Conservation (phyloP, 1,284 basidiomycete species). For the Pseudozyma flocculosa region DNA sequence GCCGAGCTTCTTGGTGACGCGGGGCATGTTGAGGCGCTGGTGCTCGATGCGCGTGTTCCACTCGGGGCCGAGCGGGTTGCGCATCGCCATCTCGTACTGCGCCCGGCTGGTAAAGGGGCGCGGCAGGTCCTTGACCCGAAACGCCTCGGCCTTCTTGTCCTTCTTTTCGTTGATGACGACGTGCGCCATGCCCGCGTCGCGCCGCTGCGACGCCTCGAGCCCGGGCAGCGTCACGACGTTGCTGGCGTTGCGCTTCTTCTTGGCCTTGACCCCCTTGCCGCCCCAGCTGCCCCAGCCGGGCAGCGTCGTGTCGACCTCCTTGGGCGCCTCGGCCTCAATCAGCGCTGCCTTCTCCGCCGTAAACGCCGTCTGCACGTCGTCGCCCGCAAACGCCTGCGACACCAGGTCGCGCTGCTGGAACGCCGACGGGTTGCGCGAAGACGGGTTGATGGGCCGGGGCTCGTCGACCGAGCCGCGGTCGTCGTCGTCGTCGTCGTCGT, state of each 20-base stretch:
- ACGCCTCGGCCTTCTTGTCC: constrained; percentile 89
- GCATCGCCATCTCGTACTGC: constrained; percentile 83
- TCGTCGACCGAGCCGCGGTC: constrained; percentile 18
- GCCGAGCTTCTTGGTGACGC: constrained; percentile 46
- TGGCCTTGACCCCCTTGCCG: constrained; percentile 67
- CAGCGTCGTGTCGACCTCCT: constrained; percentile 80
- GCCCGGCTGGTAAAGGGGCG: constrained; percentile 81
- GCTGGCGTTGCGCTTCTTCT: constrained; percentile 1
- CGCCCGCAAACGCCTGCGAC: constrained; percentile 89
- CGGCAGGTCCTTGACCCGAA: constrained; percentile 83
- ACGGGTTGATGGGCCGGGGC: too few relatives aligned
- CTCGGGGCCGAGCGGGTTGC: constrained; percentile 78
- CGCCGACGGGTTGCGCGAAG: constrained; percentile 1
- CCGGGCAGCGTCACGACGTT: constrained; percentile 60
- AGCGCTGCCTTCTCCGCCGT: constrained; percentile 76
- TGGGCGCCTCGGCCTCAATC: constrained; percentile 78
- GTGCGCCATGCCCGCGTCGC: constrained; percentile 79
- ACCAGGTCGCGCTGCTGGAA: constrained; percentile 79
- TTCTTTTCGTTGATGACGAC: constrained; percentile 92
- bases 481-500: constrained; percentile 12
- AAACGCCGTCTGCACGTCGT: constrained; percentile 90
- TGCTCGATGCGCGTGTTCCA: constrained; percentile 91
- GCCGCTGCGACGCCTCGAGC: constrained; percentile 72
- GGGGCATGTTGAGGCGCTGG: constrained; percentile 66
- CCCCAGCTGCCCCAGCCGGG: constrained; percentile 96